Evolutionary conservation across 106 monocot genomes (phyloP).

Genomic region (Hemerocallis citrina): DNA sequence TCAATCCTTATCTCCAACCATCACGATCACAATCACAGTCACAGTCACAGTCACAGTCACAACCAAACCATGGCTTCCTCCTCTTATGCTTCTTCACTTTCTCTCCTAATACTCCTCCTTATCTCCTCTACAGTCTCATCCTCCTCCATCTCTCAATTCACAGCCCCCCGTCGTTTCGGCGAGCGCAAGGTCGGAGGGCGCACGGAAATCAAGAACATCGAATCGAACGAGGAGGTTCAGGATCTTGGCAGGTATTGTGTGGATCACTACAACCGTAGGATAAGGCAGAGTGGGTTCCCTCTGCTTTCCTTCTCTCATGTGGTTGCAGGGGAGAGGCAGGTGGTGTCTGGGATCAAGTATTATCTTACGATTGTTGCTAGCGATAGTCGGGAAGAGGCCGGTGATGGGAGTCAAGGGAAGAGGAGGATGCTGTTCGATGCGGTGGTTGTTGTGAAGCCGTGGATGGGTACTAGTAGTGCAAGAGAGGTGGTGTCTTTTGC

Average conservation of each 20-base stretch:
- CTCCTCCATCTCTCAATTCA: background rate
- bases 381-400: background rate
- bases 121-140: background rate
- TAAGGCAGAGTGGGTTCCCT: background rate
- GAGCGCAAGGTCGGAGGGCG: slow-evolving; percentile 18
- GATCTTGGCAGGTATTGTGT: slow-evolving; percentile 29
- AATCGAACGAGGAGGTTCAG: slow-evolving; percentile 21
- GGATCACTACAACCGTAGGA: slow-evolving; percentile 24
- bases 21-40: too few species aligned
- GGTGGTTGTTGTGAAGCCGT: slow-evolving; percentile 40
- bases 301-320: slow-evolving; percentile 23
- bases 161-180: background rate
- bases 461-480: slow-evolving; percentile 10
- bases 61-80: background rate
- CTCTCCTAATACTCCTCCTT: slow-evolving; percentile 2
- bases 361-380: slow-evolving; percentile 11
- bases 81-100: background rate
- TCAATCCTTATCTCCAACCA: too few species aligned
- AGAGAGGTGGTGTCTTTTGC: slow-evolving; percentile 31
- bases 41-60: background rate
- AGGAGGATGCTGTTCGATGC: slow-evolving; percentile 25
- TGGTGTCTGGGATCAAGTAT: slow-evolving; percentile 36
- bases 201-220: slow-evolving; percentile 18
- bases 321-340: slow-evolving; percentile 20
- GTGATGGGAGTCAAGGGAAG: background rate